Conservation (phyloP, 192 early-diverging fungal genomes). For the Dimargaris xerosporica region DNA sequence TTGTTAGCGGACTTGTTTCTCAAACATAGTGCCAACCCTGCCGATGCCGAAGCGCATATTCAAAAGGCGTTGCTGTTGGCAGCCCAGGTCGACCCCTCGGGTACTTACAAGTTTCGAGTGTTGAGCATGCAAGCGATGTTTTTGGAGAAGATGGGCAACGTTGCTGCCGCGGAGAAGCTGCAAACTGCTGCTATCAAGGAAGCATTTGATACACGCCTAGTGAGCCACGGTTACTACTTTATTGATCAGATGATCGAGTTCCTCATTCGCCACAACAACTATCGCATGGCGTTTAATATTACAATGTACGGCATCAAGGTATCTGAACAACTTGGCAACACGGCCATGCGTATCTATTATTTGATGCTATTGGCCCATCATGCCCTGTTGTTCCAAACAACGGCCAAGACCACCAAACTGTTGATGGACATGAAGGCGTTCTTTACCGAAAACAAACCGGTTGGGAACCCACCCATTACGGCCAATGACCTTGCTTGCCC, state of each 20-base stretch:
- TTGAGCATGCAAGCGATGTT: neutral
- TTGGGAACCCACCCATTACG: conserved; percentile 3
- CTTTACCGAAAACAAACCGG: neutral
- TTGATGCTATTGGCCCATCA: conserved; percentile 6
- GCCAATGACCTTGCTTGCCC: neutral
- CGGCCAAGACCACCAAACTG: neutral
- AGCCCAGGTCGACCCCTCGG: neutral
- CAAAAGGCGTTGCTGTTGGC: neutral
- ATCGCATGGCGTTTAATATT: conserved; percentile 4
- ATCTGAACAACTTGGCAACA: conserved; percentile 8
- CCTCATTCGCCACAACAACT: neutral
- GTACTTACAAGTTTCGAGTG: neutral
- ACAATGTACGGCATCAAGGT: conserved; percentile 10
- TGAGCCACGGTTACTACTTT: neutral
- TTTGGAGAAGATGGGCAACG: neutral
- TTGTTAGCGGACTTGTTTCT: neutral
- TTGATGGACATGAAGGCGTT: conserved; percentile 6
- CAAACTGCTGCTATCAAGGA: neutral
- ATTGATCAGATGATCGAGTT: neutral
- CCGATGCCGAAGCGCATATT: conserved; percentile 7
- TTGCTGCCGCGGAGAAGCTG: neutral
- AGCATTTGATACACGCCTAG: neutral
- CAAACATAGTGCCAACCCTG: neutral
- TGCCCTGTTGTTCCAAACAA: conserved; percentile 6
- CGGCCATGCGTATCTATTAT: conserved; percentile 1